Evolutionary conservation across 768 basidiomycete species (phyloP), one percentile per base, ranked within the genome.

Genomic region (Fomitopsis pulvina): DNA sequence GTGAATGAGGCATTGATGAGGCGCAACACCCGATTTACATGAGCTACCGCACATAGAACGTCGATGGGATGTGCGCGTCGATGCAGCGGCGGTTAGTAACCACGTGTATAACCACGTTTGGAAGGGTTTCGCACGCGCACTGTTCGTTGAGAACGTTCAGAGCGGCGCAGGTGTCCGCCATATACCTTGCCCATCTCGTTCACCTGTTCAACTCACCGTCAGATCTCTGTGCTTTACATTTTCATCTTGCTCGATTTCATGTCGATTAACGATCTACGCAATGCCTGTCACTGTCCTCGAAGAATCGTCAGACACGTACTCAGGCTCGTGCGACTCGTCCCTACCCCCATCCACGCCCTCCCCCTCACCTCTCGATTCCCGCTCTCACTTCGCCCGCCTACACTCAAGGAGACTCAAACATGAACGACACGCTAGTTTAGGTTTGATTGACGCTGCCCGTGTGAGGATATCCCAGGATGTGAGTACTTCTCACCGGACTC

Each of bases 381-480:
- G 39, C 45, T 45, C 55, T 32, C 49, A 42, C 57, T 24, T 53
- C 42, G 42, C 41, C 37, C 54, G n/a, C 43, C 30, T 50, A 18
- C 49, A 54, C 41, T 49, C 39, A 46, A 52, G 44, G 50, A 34
- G 27, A 41, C 49, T 50, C 32, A 63, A 59, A 49, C 20, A 50
- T 14, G 57, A 57, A 45, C 54, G 55, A 14, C 54, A 62, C 32
- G 37, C 53, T 7, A 62, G 62, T 38, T 51, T 68, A 53, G 61
- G 62, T 56, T 59, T 66, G 57, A 61, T 68, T 47, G 62, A 63
- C 37, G 53, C 61, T 48, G 57, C 67, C 47, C 64, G 65, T 60
- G 64, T 68, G 58, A 61, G 66, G 56, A 48, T 67, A 32, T 62
- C 66, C 47, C 60, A 66, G 55, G 67, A 68, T 51, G 67, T 68